Conservation (phyloP, 1,284 basidiomycete species). For the Farysia itapuensis region DNA sequence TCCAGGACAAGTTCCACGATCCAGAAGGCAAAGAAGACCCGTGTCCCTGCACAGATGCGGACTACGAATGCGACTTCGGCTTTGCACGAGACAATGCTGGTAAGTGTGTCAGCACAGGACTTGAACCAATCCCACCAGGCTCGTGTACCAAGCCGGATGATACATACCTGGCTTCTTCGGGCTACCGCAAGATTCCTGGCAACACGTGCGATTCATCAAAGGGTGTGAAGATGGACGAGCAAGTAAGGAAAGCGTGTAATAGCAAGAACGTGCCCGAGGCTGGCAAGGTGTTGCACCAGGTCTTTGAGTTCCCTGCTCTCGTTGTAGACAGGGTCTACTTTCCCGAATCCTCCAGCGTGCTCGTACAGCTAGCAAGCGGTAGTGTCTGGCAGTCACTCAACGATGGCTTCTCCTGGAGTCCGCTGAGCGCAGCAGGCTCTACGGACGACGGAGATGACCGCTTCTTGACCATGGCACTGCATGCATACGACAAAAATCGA, state of each 20-base stretch:
- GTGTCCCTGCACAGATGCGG: slow-evolving; percentile 80
- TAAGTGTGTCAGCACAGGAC: slow-evolving; percentile 77
- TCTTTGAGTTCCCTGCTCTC: slow-evolving; percentile 72
- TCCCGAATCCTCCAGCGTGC: slow-evolving; percentile 69
- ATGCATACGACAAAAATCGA: slow-evolving; percentile 75
- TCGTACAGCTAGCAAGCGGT: slow-evolving; percentile 76
- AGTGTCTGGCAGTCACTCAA: slow-evolving; percentile 89
- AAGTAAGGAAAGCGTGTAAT: slow-evolving; percentile 73
- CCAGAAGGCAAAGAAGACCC: slow-evolving; percentile 70
- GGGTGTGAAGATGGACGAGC: slow-evolving; percentile 72
- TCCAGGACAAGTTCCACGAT: slow-evolving; percentile 73
- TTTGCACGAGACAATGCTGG: slow-evolving; percentile 71
- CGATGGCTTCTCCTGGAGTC: slow-evolving; percentile 88
- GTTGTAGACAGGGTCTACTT: slow-evolving; percentile 84
- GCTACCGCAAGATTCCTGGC: slow-evolving; percentile 88
- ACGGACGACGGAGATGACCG: slow-evolving; percentile 7
- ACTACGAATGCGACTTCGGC: slow-evolving; percentile 95
- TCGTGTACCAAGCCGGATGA: slow-evolving; percentile 68
- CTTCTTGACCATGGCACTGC: slow-evolving; percentile 76
- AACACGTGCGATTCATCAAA: slow-evolving; percentile 74
- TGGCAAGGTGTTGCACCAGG: slow-evolving; percentile 55
- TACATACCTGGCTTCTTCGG: slow-evolving; percentile 82
- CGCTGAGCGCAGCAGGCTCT: slow-evolving; percentile 63
- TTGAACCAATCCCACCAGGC: slow-evolving; percentile 79
- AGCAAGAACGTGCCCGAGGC: slow-evolving; percentile 59